Conservation (phyloP, 129 eudicot species). For the Flaveria ramosissima region DNA sequence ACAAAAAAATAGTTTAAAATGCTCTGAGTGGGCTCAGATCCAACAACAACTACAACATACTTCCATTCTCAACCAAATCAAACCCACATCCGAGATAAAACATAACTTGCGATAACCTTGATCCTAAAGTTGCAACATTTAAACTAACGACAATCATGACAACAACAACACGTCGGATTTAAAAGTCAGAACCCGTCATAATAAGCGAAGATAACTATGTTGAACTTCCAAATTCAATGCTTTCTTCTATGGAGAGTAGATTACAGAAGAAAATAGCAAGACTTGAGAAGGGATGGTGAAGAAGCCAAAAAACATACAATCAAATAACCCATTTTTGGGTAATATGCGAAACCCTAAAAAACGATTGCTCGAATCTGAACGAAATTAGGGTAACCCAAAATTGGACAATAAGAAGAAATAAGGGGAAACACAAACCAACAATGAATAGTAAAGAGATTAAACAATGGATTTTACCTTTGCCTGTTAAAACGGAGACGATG, state of each 20-base stretch:
- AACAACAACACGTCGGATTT: not conserved
- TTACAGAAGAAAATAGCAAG: not conserved
- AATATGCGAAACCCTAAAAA: slow-evolving; percentile 18
- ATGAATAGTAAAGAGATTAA: not conserved
- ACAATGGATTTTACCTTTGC: slow-evolving; percentile 13
- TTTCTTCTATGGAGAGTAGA: not conserved
- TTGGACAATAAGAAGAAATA: not conserved
- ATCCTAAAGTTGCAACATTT: slow-evolving; percentile 4
- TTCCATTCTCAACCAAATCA: not conserved
- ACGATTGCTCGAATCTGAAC: slow-evolving; percentile 17
- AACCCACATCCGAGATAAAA: not conserved
- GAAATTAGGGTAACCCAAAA: slow-evolving; percentile 28
- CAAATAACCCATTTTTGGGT: not conserved
- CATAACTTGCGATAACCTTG: slow-evolving; percentile 7
- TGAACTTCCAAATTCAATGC: slow-evolving; percentile 5
- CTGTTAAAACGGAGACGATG: slow-evolving; percentile 20
- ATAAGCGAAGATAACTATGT: not conserved
- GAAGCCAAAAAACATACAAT: not conserved
- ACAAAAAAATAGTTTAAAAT: not conserved
- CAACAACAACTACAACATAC: not conserved
- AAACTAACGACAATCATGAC: not conserved
- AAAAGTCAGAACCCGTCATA: not conserved
- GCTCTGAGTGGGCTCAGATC: not conserved
- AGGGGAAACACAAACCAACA: slow-evolving; percentile 13
- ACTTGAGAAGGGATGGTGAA: not conserved